Percentiles rank a stretch among this genome's conserved stretches.
Evolutionary conservation across 2,329 filamentous ascomycete genomes (phyloP).

Genomic region (Arthrobotrys sinensis): DNA sequence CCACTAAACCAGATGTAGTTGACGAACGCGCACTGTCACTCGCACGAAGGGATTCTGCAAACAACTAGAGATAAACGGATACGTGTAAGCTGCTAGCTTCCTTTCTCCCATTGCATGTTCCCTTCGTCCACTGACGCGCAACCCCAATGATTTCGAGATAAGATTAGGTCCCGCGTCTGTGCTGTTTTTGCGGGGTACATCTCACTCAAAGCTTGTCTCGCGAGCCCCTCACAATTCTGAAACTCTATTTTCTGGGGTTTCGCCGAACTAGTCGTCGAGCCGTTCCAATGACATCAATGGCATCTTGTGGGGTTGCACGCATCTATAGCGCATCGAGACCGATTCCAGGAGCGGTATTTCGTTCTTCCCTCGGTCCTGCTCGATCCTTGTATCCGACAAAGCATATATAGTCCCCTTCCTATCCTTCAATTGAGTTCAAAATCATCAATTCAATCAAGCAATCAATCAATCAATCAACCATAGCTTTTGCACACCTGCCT

Average conservation of each 20-base stretch:
- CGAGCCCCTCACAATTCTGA: constrained; percentile 5
- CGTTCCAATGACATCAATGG: constrained; percentile 21
- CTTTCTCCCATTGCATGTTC: constrained; percentile 51
- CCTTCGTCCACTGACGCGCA: constrained; percentile 56
- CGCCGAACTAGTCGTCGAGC: constrained; percentile 22
- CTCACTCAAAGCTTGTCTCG: constrained; percentile 17
- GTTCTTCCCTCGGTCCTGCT: constrained; percentile 49
- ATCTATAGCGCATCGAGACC: constrained; percentile 33
- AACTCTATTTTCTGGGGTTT: constrained; percentile 37
- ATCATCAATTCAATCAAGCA: constrained; percentile 21
- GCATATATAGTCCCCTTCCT: constrained; percentile 36
- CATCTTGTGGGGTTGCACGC: constrained; percentile 3
- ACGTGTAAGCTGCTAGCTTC: constrained; percentile 36
- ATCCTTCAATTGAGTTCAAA: neutral
- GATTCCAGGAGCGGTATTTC: constrained; percentile 12
- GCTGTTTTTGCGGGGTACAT: constrained; percentile 29
- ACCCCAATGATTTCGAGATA: constrained; percentile 13
- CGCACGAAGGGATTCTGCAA: constrained; percentile 50
- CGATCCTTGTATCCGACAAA: constrained; percentile 44
- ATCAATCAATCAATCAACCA: constrained; percentile 4
- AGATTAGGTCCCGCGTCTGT: constrained; percentile 23
- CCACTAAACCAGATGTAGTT: constrained; percentile 20
- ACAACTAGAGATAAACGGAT: constrained; percentile 20
- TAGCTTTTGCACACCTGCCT: neutral
- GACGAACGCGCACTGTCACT: constrained; percentile 14